A percentile compares a stretch with the other conserved stretches of the same genome.
Conservation (phyloP, 2,329 filamentous ascomycete genomes). For the Ophiostoma australiae region DNA sequence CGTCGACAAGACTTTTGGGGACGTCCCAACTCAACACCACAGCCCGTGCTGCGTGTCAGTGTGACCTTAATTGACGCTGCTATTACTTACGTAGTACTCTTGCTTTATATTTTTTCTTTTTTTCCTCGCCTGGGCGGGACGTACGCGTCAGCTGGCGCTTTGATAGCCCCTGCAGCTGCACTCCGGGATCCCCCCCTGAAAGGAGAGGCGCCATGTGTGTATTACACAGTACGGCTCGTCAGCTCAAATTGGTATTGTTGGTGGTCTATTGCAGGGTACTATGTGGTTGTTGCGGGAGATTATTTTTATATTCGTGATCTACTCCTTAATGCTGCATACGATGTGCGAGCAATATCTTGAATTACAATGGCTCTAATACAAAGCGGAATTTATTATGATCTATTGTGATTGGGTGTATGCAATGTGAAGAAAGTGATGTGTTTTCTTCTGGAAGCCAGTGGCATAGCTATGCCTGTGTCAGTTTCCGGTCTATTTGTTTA, state of each 20-base stretch:
- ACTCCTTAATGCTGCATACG: too few relatives aligned
- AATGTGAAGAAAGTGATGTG: too few relatives aligned
- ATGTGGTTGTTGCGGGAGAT: neutral
- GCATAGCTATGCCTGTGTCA: too few relatives aligned
- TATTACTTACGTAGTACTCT: neutral
- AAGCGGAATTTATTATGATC: too few relatives aligned
- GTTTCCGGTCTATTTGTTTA: too few relatives aligned
- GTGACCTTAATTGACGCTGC: conserved; percentile 31
- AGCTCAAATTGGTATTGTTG: neutral
- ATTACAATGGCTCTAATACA: too few relatives aligned
- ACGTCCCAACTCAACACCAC: neutral
- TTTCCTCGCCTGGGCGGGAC: neutral
- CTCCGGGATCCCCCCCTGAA: neutral
- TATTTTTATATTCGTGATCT: neutral
- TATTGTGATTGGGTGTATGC: too few relatives aligned
- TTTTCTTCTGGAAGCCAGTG: too few relatives aligned
- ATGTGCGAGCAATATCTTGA: too few relatives aligned
- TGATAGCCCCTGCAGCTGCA: neutral
- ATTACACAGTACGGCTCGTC: neutral
- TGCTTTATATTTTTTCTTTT: too few relatives aligned
- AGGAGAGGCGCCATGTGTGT: neutral
- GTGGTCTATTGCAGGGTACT: neutral
- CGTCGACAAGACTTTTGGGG: neutral
- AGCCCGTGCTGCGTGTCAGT: neutral
- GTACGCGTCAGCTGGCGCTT: conserved; percentile 13